phyloP scores from a whole-genome alignment of 2,329 filamentous ascomycete genomes.

The Zasmidium cellare region DNA sequence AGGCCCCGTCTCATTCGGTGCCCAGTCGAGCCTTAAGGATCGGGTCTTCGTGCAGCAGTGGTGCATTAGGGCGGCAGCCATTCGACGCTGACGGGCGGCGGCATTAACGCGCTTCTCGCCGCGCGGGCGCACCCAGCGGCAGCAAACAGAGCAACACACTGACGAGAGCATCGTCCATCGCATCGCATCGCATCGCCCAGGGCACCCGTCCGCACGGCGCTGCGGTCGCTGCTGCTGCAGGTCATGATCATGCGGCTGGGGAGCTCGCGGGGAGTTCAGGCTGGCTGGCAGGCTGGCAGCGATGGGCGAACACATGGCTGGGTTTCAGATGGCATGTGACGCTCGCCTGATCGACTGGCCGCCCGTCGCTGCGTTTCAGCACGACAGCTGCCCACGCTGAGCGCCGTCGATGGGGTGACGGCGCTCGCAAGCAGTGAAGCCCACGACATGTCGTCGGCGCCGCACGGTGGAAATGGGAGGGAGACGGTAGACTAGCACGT shows the following conservation, averaged over 20 bases:
- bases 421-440: neutral
- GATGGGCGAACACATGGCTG: constrained; percentile 8
- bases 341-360: neutral
- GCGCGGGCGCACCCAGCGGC: neutral
- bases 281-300: too few species aligned
- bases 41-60: constrained; percentile 15
- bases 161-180: too few species aligned
- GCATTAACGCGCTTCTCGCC: neutral
- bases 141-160: neutral
- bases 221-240: neutral
- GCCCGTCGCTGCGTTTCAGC: constrained; percentile 1
- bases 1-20: constrained; percentile 19
- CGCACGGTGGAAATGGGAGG: neutral
- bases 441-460: neutral
- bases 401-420: neutral
- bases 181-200: too few species aligned
- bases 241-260: constrained; percentile 8
- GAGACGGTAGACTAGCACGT: neutral
- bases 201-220: too few species aligned
- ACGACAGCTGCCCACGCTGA: neutral
- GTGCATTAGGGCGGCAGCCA: constrained; percentile 13
- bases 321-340: constrained; percentile 14
- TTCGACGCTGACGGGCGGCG: neutral
- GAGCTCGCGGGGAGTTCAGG: too few species aligned
- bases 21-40: constrained; percentile 22